Conservation (phyloP, 331 rosid genomes). For the Malus hybrid region DNA sequence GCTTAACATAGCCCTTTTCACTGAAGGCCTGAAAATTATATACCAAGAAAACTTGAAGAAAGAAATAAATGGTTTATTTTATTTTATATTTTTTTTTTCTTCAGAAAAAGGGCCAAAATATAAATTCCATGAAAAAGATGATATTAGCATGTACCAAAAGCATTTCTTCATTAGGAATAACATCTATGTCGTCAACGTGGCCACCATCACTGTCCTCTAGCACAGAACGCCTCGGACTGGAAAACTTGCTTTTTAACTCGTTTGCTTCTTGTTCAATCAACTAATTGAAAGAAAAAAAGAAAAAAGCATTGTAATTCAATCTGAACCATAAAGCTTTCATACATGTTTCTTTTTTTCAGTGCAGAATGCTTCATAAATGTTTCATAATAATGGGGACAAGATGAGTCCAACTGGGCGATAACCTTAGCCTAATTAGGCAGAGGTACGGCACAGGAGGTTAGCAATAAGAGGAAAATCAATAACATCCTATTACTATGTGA, state of each 20-base stretch:
- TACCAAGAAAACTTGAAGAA: neutral
- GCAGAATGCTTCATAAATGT: neutral
- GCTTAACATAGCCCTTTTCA: conserved; percentile 93
- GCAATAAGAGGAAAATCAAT: neutral
- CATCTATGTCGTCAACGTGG: conserved; percentile 94
- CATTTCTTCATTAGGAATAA: conserved; percentile 95
- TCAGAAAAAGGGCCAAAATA: neutral
- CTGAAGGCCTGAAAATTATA: conserved; percentile 63
- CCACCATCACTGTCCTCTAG: conserved; percentile 83
- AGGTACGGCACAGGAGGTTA: neutral
- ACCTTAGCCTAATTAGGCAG: neutral
- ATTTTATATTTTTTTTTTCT: neutral
- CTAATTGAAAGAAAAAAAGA: conserved; percentile 21
- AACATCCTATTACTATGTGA: neutral
- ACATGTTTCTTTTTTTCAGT: neutral
- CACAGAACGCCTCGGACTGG: conserved; percentile 70
- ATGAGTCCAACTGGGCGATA: neutral
- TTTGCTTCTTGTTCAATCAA: conserved; percentile 81
- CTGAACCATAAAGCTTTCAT: neutral
- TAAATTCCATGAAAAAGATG: neutral
- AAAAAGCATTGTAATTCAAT: neutral
- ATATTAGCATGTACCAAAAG: conserved; percentile 50
- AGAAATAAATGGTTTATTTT: neutral
- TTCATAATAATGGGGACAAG: neutral
- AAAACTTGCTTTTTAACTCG: conserved; percentile 79